phyloP scores from a whole-genome alignment of 2,329 filamentous ascomycete genomes.

The Aspergillus brunneoviolaceus region DNA sequence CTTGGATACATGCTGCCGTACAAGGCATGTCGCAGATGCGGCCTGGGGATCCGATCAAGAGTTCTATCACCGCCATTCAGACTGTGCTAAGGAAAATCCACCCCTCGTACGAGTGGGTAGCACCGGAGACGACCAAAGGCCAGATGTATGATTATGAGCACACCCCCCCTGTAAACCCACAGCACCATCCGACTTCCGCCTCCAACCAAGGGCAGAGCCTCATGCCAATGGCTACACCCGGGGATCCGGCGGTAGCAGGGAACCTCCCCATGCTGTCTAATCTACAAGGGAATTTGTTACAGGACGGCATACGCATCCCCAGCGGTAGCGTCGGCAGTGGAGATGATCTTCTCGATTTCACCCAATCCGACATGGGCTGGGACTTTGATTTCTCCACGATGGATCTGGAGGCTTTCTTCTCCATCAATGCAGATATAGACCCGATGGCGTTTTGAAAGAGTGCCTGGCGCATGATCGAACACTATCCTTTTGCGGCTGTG shows the following conservation, averaged over 20 bases:
- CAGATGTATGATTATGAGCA: background rate
- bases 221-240: background rate
- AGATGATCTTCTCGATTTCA: constrained; percentile 38
- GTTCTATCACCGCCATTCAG: constrained; percentile 33
- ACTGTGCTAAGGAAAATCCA: constrained; percentile 34
- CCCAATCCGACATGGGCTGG: constrained; percentile 40
- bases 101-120: constrained; percentile 30
- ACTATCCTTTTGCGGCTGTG: background rate
- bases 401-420: constrained; percentile 42
- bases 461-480: background rate
- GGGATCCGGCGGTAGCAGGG: background rate
- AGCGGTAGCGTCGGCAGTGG: constrained; percentile 26
- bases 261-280: constrained; percentile 15
- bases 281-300: constrained; percentile 25
- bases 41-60: constrained; percentile 26
- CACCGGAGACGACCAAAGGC: background rate
- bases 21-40: constrained; percentile 41
- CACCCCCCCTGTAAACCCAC: background rate
- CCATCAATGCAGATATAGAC: constrained; percentile 30
- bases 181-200: background rate
- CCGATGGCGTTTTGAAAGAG: constrained; percentile 7
- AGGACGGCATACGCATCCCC: constrained; percentile 22
- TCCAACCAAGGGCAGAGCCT: background rate
- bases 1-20: constrained; percentile 44
- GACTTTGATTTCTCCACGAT: constrained; percentile 43